Evolutionary conservation across 768 basidiomycete genomes (phyloP), one percentile per base, ranked within the genome.

Genomic region (Tephrocybe sp.): DNA sequence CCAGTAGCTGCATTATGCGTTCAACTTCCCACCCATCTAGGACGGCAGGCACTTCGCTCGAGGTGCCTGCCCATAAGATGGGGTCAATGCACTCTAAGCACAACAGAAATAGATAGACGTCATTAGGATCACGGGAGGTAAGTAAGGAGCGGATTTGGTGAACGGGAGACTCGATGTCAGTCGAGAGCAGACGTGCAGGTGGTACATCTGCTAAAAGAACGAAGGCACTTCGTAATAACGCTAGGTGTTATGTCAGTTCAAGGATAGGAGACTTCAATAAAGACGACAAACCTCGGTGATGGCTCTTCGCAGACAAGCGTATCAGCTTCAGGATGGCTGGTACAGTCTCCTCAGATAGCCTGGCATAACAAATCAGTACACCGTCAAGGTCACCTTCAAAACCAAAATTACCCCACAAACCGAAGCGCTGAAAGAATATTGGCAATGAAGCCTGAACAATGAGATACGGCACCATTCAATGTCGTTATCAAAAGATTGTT

Each of bases 21-120:
- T 85, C 85, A 33, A 93, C 89, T 46, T 92, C 90, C 76, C 78
- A 79, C 48, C 73, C 80, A n/a, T 88, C 84, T 40, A 92, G 65
- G 8, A 81, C 68, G 1, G 83, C 71, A 30, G 77, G 74, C 17
- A 77, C 65, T 4, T 76, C 73, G 3, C 74, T 65, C 6, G 64
- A 68, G 8, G 77, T 82, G 11, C 89, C 90, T 6, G 88, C 85
- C 90, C 90, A 93, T 18, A 81, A 56, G 17, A 63, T 64, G 5
- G 81, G 76, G 56, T 84, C 77, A 11, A 90, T 55, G 34, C 74
- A 80, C 34, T 76, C 71, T 43, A 93, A 63, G 55, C 88, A 90
- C 1, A 75, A 69, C 10, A 93, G 61, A 58, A 91, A 90, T 5
- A 85, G 59, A 65, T 85, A 86, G 47, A 81, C 67, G 37, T 86